Percentiles rank a stretch among this genome's conserved stretches.
phyloP scores from a whole-genome alignment of 306 rosid species.

The Fagus sylvatica region DNA sequence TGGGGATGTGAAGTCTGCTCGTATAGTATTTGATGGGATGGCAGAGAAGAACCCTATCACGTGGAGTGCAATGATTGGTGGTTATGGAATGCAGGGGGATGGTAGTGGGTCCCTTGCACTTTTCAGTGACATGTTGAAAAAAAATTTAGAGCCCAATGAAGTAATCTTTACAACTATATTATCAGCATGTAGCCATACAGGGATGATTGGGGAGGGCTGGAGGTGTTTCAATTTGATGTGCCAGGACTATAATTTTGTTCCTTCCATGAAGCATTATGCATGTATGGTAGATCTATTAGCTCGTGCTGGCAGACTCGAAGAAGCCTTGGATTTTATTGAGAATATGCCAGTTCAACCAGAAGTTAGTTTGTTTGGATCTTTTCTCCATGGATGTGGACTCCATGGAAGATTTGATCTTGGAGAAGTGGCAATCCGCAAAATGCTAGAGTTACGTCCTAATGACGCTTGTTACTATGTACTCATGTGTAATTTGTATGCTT shows the following conservation, averaged over 20 bases:
- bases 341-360: conserved; percentile 60
- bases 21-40: conserved; percentile 64
- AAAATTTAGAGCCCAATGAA: conserved; percentile 54
- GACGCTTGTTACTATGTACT: conserved; percentile 76
- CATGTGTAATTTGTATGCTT: conserved; percentile 71
- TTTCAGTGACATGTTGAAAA: conserved; percentile 62
- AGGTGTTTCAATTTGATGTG: conserved; percentile 58
- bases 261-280: conserved; percentile 76
- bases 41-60: conserved; percentile 59
- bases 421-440: conserved; percentile 54
- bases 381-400: conserved; percentile 85
- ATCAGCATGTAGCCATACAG: conserved; percentile 79
- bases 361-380: conserved; percentile 70
- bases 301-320: conserved; percentile 70
- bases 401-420: conserved; percentile 77
- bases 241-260: conserved; percentile 47
- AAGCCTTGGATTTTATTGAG: conserved; percentile 63
- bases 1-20: conserved; percentile 68
- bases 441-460: conserved; percentile 66
- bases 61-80: conserved; percentile 79
- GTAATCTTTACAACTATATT: conserved; percentile 58
- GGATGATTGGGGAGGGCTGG: conserved; percentile 74
- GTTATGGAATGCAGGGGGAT: conserved; percentile 77
- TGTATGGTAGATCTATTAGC: conserved; percentile 76
- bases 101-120: conserved; percentile 57